These are phyloP conservation scores for Candida anglica DNA, from an alignment of 805 yeast genomes.

Conservation along the genomic window DNA sequence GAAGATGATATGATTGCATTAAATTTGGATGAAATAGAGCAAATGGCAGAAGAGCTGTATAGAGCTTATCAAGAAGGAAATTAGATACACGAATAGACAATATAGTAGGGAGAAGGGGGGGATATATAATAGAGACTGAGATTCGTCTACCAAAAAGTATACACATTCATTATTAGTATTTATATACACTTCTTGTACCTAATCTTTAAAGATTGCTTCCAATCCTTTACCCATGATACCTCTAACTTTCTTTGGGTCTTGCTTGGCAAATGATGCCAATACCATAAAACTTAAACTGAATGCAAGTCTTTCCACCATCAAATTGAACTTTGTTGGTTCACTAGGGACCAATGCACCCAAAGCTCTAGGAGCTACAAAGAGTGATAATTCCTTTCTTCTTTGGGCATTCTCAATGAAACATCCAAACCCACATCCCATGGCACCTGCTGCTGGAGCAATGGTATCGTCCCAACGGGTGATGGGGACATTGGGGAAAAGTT, in stretches of 20 bases:
- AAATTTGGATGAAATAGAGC: constrained; percentile 54
- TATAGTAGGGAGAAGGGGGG: background rate
- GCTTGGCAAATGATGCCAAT: constrained; percentile 29
- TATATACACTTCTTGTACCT: background rate
- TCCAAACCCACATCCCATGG: constrained; percentile 32
- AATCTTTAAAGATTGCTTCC: constrained; percentile 5
- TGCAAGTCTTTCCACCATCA: constrained; percentile 24
- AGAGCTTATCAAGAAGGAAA: constrained; percentile 7
- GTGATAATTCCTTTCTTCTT: constrained; percentile 44
- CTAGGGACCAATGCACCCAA: constrained; percentile 29
- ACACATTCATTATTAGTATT: too few species aligned
- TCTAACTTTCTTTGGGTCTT: constrained; percentile 25
- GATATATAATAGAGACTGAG: too few species aligned
- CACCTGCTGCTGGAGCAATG: constrained; percentile 30
- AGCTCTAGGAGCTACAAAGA: constrained; percentile 42
- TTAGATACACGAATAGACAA: background rate
- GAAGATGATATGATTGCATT: constrained; percentile 37
- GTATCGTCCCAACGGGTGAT: constrained; percentile 28
- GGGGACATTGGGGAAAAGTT: constrained; percentile 24
- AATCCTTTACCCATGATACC: constrained; percentile 36
- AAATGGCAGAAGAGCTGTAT: constrained; percentile 45
- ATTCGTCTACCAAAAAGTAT: constrained; percentile 2
- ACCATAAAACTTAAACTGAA: constrained; percentile 33
- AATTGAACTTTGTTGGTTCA: constrained; percentile 18
- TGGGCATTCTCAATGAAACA: constrained; percentile 28